Base-by-base conservation (phyloP, 768 basidiomycete genomes). In the Grammothele lineata region DNA sequence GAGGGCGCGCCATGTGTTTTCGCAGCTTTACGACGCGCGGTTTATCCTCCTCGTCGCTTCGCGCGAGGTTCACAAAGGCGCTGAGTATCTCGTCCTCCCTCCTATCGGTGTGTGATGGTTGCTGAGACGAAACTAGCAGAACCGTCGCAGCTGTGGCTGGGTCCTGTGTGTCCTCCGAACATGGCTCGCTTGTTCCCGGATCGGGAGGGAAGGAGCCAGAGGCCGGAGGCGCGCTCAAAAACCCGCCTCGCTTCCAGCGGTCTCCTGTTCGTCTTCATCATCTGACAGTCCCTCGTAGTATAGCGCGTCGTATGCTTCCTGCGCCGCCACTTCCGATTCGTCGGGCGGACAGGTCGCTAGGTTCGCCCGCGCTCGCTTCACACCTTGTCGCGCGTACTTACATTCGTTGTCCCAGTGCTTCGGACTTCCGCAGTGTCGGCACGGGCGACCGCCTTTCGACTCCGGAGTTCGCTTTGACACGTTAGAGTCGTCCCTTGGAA, bases 321-420 rank as follows among this genome's bases (percentile, higher is more conserved):
- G 58, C 10, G 62, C 62, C 12, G 24, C 15, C 9, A 18, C 9
- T 23, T 62, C 56, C 7, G 64, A 57, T 3, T 19, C 18, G 0
- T 37, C 19, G 7, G 34, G n/a, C 7, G 27, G 27, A 30, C 27
- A 7, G 1, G 10, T 22, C 10, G 48, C 51, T 3, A 54, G 21
- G 21, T 66, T 61, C 9, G 45, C 58, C 33, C 63, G 47, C 2
- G 57, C 65, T 9, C 40, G 11, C 14, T 51, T 46, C 23, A 27
- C 41, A 2, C 50, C 48, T 32, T 59, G 53, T 37, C 43, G 38
- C 7, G 63, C 39, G 47, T 69, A 47, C 19, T 57, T 62, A 46
- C 69, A 67, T 10, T 69, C 64, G 1, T 47, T 34, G 39, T 70
- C 62, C 69, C 66, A 69, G 36, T 69, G 67, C 25, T 65, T 63